Evolutionary conservation across 2,329 filamentous ascomycete species (phyloP), one percentile per base, ranked within the genome.

Genomic region (Xylaria multiplex): DNA sequence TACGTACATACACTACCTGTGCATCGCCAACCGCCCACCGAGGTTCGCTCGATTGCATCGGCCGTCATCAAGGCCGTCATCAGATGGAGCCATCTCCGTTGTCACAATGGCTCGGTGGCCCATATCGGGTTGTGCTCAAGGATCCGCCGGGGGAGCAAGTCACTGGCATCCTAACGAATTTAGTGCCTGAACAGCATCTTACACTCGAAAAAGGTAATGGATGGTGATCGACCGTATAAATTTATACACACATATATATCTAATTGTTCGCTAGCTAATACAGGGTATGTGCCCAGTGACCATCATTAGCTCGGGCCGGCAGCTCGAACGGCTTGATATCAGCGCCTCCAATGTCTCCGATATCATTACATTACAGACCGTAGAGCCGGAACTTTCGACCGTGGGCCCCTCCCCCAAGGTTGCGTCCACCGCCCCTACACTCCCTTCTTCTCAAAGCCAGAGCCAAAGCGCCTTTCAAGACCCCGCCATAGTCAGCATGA

Each of bases 401-500:
- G 24, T 19, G 27, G 27, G 27, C 32, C 62, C 69, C 24, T 56
- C 62, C 72, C 71, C 69, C 61, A 73, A 63, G 59, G 71, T 48
- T 16, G 59, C 69, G 3, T 61, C 76, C 22, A 64, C 75, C 19
- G 50, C 73, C 16, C 59, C 70, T 5, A 50, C 74, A 50, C 65
- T 72, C 6, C 37, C 37, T n/a, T 7, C 35, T 59, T 77, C 80
- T 4, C 43, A 49, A 69, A 72, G 80, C 32, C 61, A 45, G 7
- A 9, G 80, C 45, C 62, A 63, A 69, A 71, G 80, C 35, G 73
- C 82, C 0, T 93, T 96, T 73, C 85, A 90, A n/a, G 93, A 96
- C 73, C 93, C 93, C 11, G 93, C 93, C 3, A 96, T 96, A 62
- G 77, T 96, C 52, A 93, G 92, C 75, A 86, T 92, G 56, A 82